These are phyloP conservation scores for Mucor lusitanicus DNA, from an alignment of 371 early-diverging fungal species.

Conservation along the genomic window DNA sequence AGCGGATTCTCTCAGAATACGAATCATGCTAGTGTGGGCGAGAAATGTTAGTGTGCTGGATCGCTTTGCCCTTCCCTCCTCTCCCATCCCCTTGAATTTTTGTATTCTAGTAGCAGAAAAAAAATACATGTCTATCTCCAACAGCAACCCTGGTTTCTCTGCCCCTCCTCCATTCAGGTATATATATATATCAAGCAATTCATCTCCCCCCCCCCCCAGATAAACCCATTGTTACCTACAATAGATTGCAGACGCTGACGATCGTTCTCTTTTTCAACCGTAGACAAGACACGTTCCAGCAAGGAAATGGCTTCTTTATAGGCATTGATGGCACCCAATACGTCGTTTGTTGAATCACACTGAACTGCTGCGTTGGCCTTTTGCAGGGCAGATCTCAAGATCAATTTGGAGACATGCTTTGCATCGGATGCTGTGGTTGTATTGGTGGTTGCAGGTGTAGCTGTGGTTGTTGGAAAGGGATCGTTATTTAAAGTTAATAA, in stretches of 20 bases:
- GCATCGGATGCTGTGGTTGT: slow-evolving; percentile 14
- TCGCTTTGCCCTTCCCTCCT: neutral
- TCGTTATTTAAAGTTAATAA: slow-evolving; percentile 4
- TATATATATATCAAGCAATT: neutral
- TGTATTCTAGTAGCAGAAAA: too few relatives aligned
- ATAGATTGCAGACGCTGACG: slow-evolving; percentile 43
- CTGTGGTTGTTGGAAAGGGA: slow-evolving; percentile 12
- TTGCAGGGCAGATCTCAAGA: slow-evolving; percentile 46
- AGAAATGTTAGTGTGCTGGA: neutral
- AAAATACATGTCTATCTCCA: neutral
- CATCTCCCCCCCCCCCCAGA: neutral
- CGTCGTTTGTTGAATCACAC: slow-evolving; percentile 48
- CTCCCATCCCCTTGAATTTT: neutral
- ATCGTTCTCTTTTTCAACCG: slow-evolving; percentile 45
- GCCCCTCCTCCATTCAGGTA: neutral
- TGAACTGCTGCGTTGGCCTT: slow-evolving; percentile 51
- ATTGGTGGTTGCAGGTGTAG: neutral
- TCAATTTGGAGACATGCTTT: slow-evolving; percentile 41
- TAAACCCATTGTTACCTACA: slow-evolving; percentile 28
- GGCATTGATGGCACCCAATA: slow-evolving; percentile 44
- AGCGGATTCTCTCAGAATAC: slow-evolving; percentile 18
- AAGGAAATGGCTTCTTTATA: slow-evolving; percentile 49
- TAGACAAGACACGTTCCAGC: slow-evolving; percentile 38
- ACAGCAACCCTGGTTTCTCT: neutral
- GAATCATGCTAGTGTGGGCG: slow-evolving; percentile 23